phyloP scores from a whole-genome alignment of 768 basidiomycete species.

The Pluteus cervinus region DNA sequence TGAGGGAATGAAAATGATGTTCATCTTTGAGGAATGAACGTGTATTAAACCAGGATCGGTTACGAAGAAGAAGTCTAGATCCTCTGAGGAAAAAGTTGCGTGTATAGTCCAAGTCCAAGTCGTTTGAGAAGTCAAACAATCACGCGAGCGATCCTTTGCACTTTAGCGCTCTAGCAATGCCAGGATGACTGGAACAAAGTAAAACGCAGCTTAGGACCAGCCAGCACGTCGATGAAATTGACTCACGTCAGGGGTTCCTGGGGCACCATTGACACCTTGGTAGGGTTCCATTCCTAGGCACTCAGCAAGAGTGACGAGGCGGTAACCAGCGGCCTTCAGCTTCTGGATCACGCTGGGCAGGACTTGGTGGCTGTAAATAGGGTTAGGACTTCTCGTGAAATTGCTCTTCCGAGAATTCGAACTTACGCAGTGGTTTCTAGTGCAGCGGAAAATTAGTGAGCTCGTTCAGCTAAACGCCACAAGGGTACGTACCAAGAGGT shows the following conservation, averaged over 20 bases:
- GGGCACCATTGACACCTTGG: constrained; percentile 21
- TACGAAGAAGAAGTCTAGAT: no score
- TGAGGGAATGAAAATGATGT: no score
- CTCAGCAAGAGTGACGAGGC: constrained; percentile 35
- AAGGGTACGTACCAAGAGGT: background rate
- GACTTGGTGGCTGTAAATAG: constrained; percentile 22
- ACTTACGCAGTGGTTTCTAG: constrained; percentile 32
- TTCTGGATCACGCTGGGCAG: constrained; percentile 31
- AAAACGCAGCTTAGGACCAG: no score
- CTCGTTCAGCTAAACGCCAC: background rate
- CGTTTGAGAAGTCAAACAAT: no score
- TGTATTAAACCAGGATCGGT: no score
- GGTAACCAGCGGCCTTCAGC: constrained; percentile 31
- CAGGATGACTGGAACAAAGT: no score
- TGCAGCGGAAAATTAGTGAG: background rate
- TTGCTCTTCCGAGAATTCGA: background rate
- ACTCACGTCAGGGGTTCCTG: constrained; percentile 26
- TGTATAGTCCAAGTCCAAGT: no score
- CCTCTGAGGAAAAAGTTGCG: no score
- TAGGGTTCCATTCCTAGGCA: constrained; percentile 33
- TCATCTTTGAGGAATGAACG: no score
- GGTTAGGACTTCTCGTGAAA: background rate
- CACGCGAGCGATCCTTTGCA: no score
- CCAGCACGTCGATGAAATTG: no score
- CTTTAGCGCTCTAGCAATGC: no score